Evolutionary conservation across 2,329 filamentous ascomycete genomes (phyloP).

Genomic region (Colletotrichum simmondsii): DNA sequence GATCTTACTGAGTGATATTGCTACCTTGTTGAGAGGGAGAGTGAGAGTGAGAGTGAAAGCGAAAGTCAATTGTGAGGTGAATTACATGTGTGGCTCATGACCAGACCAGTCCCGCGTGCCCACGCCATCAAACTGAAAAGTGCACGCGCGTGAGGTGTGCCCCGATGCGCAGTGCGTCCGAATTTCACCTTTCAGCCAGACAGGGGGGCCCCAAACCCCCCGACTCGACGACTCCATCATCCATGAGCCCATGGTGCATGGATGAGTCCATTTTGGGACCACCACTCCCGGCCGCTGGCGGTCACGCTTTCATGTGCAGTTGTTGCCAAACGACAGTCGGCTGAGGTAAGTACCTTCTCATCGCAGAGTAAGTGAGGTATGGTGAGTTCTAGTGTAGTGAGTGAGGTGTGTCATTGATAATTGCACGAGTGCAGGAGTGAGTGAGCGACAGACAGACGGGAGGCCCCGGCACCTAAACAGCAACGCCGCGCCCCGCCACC

Average conservation of each 20-base stretch:
- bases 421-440: not conserved
- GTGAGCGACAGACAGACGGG: not conserved
- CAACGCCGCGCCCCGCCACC: conserved; percentile 19
- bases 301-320: not conserved
- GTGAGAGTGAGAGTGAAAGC: too few species aligned
- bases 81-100: not conserved
- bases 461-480: conserved; percentile 11
- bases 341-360: too few species aligned
- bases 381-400: too few species aligned
- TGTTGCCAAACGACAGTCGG: too few species aligned
- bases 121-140: not conserved
- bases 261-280: not conserved
- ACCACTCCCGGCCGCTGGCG: not conserved
- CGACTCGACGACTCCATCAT: not conserved
- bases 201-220: conserved; percentile 14
- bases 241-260: too few species aligned
- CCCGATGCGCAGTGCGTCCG: not conserved
- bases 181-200: conserved; percentile 16
- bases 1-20: not conserved
- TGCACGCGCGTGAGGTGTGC: not conserved
- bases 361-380: too few species aligned
- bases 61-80: not conserved
- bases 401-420: not conserved
- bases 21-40: not conserved
- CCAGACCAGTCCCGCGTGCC: not conserved